Percentiles rank a stretch among this genome's conserved stretches.
These are phyloP conservation scores for Podaxis sp. DNA, from an alignment of 768 basidiomycete genomes.

Conservation along the genomic window DNA sequence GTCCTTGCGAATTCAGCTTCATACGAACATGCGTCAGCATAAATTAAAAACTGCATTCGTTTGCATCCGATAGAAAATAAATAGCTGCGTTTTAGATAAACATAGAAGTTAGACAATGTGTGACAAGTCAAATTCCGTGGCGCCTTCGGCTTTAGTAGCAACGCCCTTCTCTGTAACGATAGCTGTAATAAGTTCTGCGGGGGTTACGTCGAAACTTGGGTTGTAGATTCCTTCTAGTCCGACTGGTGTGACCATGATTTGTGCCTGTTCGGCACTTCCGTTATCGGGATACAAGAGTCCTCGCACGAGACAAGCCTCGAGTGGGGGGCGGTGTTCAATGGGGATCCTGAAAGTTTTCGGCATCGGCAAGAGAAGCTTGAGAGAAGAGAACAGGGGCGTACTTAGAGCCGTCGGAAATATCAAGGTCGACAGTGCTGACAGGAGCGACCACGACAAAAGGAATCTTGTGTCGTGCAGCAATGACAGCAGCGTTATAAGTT, in stretches of 20 bases:
- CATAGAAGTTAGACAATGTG: constrained; percentile 43
- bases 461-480: constrained; percentile 83
- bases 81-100: not conserved
- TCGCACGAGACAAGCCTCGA: constrained; percentile 88
- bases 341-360: constrained; percentile 54
- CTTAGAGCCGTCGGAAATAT: constrained; percentile 67
- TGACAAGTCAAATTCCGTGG: constrained; percentile 61
- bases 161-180: constrained; percentile 97
- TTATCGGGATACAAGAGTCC: constrained; percentile 67
- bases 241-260: constrained; percentile 81
- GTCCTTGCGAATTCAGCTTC: too few species aligned
- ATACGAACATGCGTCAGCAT: not conserved
- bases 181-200: constrained; percentile 89
- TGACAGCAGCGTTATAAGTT: constrained; percentile 94
- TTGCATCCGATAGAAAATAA: not conserved
- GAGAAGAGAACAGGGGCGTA: constrained; percentile 29
- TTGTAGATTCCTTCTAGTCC: constrained; percentile 75
- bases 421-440: constrained; percentile 87
- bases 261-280: constrained; percentile 61
- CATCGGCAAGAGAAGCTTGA: constrained; percentile 12
- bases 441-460: constrained; percentile 95
- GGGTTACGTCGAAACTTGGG: constrained; percentile 96
- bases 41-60: not conserved
- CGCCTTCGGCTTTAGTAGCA: constrained; percentile 65
- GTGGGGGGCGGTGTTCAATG: constrained; percentile 86